Conservation (phyloP, 495 filamentous ascomycete species). For the Pseudomonodictys pantanalensis region DNA sequence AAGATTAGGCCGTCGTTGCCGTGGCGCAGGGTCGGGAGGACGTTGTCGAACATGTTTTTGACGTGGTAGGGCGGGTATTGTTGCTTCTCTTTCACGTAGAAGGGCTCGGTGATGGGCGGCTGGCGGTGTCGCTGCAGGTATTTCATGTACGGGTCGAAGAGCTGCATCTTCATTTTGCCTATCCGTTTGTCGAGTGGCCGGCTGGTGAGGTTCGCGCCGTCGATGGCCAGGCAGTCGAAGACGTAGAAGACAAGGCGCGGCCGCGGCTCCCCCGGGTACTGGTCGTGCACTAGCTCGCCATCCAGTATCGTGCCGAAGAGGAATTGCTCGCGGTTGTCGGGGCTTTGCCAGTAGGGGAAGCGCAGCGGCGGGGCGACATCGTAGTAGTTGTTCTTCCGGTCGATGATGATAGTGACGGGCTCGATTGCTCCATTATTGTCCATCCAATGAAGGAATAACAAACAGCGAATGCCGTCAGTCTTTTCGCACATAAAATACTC, state of each 20-base stretch:
- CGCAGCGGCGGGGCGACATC: conserved; percentile 66
- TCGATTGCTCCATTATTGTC: conserved; percentile 44
- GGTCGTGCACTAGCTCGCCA: conserved; percentile 87
- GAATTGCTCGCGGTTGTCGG: conserved; percentile 56
- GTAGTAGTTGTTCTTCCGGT: conserved; percentile 96
- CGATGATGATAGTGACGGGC: conserved; percentile 75
- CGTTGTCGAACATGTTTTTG: conserved; percentile 81
- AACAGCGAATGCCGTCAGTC: conserved; percentile 90
- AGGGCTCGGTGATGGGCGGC: conserved; percentile 68
- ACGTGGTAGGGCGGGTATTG: conserved; percentile 86
- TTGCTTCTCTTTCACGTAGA: conserved; percentile 78
- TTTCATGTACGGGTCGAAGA: conserved; percentile 75
- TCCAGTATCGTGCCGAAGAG: conserved; percentile 83
- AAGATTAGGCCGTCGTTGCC: conserved; percentile 97
- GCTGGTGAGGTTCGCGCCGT: conserved; percentile 70
- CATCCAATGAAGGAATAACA: conserved; percentile 76
- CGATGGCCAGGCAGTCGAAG: conserved; percentile 86
- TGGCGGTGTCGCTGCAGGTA: conserved; percentile 63
- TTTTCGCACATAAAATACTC: conserved; percentile 99
- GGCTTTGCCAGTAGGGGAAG: conserved; percentile 67
- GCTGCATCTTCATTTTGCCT: conserved; percentile 74
- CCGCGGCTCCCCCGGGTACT: conserved; percentile 56
- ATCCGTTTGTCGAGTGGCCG: conserved; percentile 83
- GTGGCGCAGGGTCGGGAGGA: conserved; percentile 79
- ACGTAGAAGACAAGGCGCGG: conserved; percentile 71